Base-by-base conservation (phyloP, 2,329 filamentous ascomycete species). In the Pestalotiopsis sp. region DNA sequence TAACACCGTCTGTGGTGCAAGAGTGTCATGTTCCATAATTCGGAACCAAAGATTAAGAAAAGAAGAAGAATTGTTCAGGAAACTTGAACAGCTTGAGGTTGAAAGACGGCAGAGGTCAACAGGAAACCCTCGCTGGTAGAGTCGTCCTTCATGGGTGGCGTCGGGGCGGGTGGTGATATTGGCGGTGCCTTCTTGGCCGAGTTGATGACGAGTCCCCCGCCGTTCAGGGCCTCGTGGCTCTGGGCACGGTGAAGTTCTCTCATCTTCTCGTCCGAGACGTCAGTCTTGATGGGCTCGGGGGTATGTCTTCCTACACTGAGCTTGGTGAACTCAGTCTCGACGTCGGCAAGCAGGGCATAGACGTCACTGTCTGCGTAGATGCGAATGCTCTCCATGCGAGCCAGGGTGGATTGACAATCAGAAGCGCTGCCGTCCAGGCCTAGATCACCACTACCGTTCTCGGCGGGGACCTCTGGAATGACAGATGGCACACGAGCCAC, bases 341-440 rank as follows among this genome's bases (percentile, higher is more conserved):
- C 90, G 71, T 92, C 90, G 1, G 87, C 88, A 56, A 93, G 82
- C 1, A 93, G 83, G 2, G 88, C 86, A 71, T 90, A 92, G 9
- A 93, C 86, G 61, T 91, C 90, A 69, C 88, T 87, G 69, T 90
- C 90, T 25, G 89, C 90, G 71, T 92, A 92, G 72, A 92, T 85
- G 25, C 88, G 87, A 69, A 92, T 92, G 76, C 89, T 92, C 77
- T 92, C 88, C 49, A 89, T 77, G 13, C 77, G 73, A 67, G 75
- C 70, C 6, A 77, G 69, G 4, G 74, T 69, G 38, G 75, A 74
- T 52, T 80, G 75, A 14, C 72, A 71, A n/a, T 73, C 74, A 1
- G 72, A 69, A 39, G 71, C 74, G 39, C 74, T 56, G 65, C 73
- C 61, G 72, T 70, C 61, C 68, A 75, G 66, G 71, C 69, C 20